These are phyloP conservation scores for Geranium brycei DNA, from an alignment of 345 rosid genomes.

Conservation along the genomic window DNA sequence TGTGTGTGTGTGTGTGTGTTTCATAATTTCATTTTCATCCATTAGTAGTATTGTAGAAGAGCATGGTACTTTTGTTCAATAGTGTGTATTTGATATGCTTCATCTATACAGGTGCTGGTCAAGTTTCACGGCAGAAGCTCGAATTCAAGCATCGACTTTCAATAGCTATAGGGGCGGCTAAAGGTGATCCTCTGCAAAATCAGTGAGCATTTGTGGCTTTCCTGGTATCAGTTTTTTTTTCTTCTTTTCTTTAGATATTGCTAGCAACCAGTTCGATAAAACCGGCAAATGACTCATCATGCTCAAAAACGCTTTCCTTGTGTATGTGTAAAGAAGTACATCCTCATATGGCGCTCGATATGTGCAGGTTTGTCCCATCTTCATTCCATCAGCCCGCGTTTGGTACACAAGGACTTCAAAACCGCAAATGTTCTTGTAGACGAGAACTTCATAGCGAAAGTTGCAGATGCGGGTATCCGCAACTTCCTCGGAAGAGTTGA, in stretches of 20 bases:
- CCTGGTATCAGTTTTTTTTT: too few species aligned
- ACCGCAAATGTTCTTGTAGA: constrained; percentile 62
- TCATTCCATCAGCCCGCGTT: constrained; percentile 44
- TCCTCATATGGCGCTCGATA: constrained; percentile 3
- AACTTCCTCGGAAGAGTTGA: constrained; percentile 32
- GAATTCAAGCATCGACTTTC: constrained; percentile 55
- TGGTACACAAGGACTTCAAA: constrained; percentile 57
- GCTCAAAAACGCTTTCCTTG: too few species aligned
- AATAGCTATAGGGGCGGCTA: constrained; percentile 57
- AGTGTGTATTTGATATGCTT: not conserved
- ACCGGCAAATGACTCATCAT: too few species aligned
- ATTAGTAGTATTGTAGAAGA: too few species aligned
- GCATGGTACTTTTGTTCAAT: too few species aligned
- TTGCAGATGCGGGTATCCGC: constrained; percentile 42
- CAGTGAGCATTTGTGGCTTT: constrained; percentile 1
- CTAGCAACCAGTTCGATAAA: too few species aligned
- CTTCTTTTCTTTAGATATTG: too few species aligned
- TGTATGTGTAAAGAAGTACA: not conserved
- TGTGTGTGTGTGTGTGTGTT: too few species aligned
- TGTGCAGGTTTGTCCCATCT: constrained; percentile 49
- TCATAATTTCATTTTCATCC: too few species aligned
- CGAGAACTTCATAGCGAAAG: constrained; percentile 46
- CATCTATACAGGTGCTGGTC: constrained; percentile 18
- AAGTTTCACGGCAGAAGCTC: constrained; percentile 29
- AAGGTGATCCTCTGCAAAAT: constrained; percentile 28